Conservation (phyloP, 2,329 filamentous ascomycete genomes). For the Diaporthe velutina region DNA sequence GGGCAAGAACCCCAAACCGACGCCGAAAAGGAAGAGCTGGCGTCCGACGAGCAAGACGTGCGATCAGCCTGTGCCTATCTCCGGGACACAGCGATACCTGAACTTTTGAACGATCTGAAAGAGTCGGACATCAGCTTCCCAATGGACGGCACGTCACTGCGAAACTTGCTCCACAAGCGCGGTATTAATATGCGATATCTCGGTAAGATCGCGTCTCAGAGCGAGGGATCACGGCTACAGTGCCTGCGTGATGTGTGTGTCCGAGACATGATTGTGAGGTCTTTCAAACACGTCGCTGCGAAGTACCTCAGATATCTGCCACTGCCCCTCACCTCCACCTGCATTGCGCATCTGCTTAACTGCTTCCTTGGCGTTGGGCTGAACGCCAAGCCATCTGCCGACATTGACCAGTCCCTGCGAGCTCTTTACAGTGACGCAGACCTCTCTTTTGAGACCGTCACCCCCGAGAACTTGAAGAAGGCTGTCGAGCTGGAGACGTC, state of each 20-base stretch:
- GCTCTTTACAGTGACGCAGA: conserved; percentile 85
- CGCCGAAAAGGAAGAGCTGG: conserved; percentile 87
- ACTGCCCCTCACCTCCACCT: conserved; percentile 82
- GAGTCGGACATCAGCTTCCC: conserved; percentile 97
- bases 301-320: conserved; percentile 85
- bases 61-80: conserved; percentile 86
- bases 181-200: conserved; percentile 98
- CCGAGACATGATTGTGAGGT: conserved; percentile 95
- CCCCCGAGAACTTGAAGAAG: conserved; percentile 76
- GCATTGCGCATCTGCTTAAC: conserved; percentile 90
- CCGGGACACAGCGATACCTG: conserved; percentile 82
- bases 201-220: conserved; percentile 82
- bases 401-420: conserved; percentile 81
- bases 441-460: conserved; percentile 83
- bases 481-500: conserved; percentile 80
- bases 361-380: conserved; percentile 85
- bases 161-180: conserved; percentile 90
- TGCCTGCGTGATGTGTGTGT: conserved; percentile 82
- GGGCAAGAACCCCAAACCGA: conserved; percentile 91
- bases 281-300: conserved; percentile 93
- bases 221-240: conserved; percentile 78
- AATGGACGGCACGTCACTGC: conserved; percentile 96
- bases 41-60: conserved; percentile 88
- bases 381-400: conserved; percentile 82
- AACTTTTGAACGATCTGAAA: conserved; percentile 86